A percentile compares a stretch with the other conserved stretches of the same genome.
These are phyloP conservation scores for Conoideocrella luteorostrata DNA, from an alignment of 2,329 filamentous ascomycete genomes.

Conservation along the genomic window DNA sequence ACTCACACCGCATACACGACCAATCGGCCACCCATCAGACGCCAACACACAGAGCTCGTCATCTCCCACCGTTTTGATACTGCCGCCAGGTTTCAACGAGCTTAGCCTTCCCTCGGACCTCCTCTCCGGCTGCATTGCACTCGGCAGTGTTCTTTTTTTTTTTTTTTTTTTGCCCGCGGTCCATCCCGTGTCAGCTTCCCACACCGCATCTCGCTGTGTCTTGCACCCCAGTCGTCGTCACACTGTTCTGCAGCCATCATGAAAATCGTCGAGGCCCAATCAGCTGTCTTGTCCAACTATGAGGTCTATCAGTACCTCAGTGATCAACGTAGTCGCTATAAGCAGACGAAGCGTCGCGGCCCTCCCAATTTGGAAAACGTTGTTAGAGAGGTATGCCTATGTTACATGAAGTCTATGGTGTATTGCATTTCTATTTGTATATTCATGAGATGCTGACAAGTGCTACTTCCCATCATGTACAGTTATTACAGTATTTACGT, in stretches of 20 bases:
- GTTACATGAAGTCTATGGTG: no score
- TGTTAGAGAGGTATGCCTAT: slow-evolving; percentile 55
- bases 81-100: neutral
- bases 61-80: neutral
- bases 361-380: slow-evolving; percentile 55
- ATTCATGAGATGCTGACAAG: no score
- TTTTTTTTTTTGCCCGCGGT: neutral
- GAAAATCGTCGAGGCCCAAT: slow-evolving; percentile 68
- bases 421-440: no score
- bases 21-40: neutral
- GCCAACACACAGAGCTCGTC: neutral
- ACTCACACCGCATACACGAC: neutral
- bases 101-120: neutral
- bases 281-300: slow-evolving; percentile 63
- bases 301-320: slow-evolving; percentile 64
- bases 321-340: slow-evolving; percentile 47
- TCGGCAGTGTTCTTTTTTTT: neutral
- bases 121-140: neutral
- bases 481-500: slow-evolving; percentile 57
- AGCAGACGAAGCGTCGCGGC: slow-evolving; percentile 42
- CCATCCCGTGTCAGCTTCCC: neutral
- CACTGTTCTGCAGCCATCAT: slow-evolving; percentile 29
- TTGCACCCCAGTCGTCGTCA: neutral
- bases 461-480: neutral
- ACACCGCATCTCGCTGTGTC: neutral